Evolutionary conservation across 192 early-diverging fungal genomes (phyloP).

Genomic region (Mortierella alpina): DNA sequence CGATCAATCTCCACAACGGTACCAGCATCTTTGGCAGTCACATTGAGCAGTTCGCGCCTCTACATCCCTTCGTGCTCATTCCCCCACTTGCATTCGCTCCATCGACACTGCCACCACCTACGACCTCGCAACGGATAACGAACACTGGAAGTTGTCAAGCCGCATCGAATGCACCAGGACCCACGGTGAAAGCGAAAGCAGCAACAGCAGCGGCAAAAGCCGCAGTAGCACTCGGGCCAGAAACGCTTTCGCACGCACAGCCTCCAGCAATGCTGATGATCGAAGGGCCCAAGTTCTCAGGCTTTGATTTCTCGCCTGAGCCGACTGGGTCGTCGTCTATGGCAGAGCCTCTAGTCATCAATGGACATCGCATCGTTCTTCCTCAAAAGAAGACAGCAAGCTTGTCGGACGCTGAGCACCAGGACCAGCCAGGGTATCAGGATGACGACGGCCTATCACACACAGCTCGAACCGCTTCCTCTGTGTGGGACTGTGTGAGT

Average conservation of each 20-base stretch:
- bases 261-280: slow-evolving; percentile 26
- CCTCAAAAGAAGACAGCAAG: slow-evolving; percentile 9
- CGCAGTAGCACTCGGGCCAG: background rate
- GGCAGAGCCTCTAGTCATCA: slow-evolving; percentile 18
- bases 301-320: slow-evolving; percentile 32
- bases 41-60: too few species aligned
- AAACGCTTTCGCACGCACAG: too few species aligned
- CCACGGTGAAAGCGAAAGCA: too few species aligned
- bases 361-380: slow-evolving; percentile 30
- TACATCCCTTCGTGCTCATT: too few species aligned
- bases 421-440: background rate
- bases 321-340: background rate
- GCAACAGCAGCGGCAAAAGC: background rate
- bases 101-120: too few species aligned
- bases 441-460: slow-evolving; percentile 17
- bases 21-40: too few species aligned
- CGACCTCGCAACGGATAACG: too few species aligned
- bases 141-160: too few species aligned
- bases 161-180: too few species aligned
- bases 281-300: slow-evolving; percentile 49
- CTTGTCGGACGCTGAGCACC: background rate
- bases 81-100: too few species aligned
- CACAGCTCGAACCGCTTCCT: slow-evolving; percentile 33
- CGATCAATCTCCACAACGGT: too few species aligned
- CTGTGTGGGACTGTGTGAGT: slow-evolving; percentile 51